phyloP scores from a whole-genome alignment of 176 grass and related monocot genomes.

The Phyllostachys edulis region DNA sequence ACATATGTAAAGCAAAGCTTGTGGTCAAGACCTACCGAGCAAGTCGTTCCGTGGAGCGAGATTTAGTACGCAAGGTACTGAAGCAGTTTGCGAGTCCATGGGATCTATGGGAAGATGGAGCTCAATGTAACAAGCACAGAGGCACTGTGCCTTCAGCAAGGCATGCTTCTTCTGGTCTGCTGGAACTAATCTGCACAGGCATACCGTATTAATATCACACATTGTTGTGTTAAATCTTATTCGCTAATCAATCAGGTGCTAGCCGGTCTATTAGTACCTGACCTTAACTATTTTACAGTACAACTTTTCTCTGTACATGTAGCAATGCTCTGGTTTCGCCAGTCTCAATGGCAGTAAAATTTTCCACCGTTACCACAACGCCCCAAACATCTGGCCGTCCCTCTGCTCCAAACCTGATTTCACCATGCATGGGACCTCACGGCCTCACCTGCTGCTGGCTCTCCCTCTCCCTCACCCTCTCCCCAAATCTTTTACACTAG shows the following conservation, averaged over 20 bases:
- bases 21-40: background rate
- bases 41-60: background rate
- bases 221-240: background rate
- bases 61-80: background rate
- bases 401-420: background rate
- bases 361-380: background rate
- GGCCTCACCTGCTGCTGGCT: background rate
- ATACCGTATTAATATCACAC: background rate
- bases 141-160: background rate
- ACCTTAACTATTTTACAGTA: background rate
- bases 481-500: background rate
- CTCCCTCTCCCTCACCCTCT: background rate
- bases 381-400: too few relatives aligned
- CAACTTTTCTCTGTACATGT: background rate
- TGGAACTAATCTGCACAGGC: background rate
- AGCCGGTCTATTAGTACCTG: background rate
- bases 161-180: background rate
- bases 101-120: background rate
- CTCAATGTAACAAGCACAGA: background rate
- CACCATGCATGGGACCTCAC: background rate
- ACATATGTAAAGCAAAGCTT: background rate
- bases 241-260: background rate
- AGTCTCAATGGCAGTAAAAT: background rate
- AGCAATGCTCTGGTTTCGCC: background rate
- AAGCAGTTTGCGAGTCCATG: background rate